phyloP scores from a whole-genome alignment of 192 early-diverging fungal species.

The Physocladia obscura region DNA sequence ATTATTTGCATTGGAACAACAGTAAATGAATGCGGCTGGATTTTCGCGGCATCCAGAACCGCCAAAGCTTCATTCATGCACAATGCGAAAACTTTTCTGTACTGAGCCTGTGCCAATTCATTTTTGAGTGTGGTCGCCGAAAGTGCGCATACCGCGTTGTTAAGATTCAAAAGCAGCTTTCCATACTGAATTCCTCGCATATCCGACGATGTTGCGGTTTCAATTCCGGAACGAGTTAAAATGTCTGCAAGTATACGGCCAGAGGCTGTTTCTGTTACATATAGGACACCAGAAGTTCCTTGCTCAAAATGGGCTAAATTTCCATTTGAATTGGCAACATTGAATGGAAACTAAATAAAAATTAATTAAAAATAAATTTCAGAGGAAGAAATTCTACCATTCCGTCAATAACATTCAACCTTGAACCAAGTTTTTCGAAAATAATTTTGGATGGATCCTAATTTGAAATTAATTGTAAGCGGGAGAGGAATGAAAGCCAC shows the following conservation, averaged over 20 bases:
- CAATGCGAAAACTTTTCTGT: conserved; percentile 30
- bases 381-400: conserved; percentile 13
- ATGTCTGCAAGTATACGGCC: conserved; percentile 25
- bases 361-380: background rate
- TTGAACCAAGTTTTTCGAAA: conserved; percentile 4
- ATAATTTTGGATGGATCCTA: background rate
- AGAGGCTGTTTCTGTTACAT: conserved; percentile 24
- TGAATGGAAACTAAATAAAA: conserved; percentile 35
- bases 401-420: conserved; percentile 30
- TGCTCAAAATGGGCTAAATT: conserved; percentile 26
- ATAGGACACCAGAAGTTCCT: conserved; percentile 36
- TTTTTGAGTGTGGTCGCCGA: conserved; percentile 33
- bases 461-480: background rate
- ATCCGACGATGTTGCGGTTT: conserved; percentile 19
- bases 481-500: no score
- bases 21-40: conserved; percentile 42
- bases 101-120: conserved; percentile 32
- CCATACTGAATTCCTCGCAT: conserved; percentile 42
- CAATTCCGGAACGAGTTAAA: conserved; percentile 28
- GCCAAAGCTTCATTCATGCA: conserved; percentile 44
- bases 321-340: conserved; percentile 24
- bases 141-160: conserved; percentile 48
- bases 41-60: conserved; percentile 35
- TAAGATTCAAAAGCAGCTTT: conserved; percentile 48
- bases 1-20: conserved; percentile 22